These are phyloP conservation scores for Auxenochlorella pyrenoidosa DNA, from an alignment of 139 green algal genomes.

Conservation along the genomic window DNA sequence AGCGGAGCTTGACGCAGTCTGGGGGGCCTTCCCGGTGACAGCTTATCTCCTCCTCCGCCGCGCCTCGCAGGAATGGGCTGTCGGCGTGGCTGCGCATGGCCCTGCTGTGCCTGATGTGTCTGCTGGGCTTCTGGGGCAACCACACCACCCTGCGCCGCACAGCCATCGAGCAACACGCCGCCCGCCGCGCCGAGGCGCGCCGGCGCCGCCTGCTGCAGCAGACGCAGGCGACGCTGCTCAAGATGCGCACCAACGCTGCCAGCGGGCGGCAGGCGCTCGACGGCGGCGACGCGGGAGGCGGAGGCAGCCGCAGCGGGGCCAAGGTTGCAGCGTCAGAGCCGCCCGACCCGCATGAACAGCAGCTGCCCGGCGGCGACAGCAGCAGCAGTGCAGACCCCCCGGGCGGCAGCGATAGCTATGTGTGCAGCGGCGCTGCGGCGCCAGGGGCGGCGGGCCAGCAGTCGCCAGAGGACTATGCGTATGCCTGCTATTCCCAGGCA, in stretches of 20 bases:
- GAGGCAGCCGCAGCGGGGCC: neutral
- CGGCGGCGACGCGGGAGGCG: conserved; percentile 38
- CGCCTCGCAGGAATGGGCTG: conserved; percentile 40
- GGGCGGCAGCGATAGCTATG: neutral
- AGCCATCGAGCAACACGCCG: conserved; percentile 52
- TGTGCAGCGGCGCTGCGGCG: neutral
- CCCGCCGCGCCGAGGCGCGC: conserved; percentile 41
- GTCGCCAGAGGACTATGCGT: conserved; percentile 56
- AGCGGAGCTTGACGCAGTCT: no score
- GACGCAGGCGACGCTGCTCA: conserved; percentile 26
- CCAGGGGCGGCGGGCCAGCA: neutral
- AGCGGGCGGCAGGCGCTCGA: conserved; percentile 51
- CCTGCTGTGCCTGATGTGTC: conserved; percentile 68
- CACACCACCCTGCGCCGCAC: conserved; percentile 59
- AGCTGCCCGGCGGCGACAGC: neutral
- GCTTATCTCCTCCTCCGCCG: no score
- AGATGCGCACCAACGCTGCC: conserved; percentile 61
- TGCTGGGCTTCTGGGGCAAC: conserved; percentile 66
- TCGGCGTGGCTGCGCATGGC: conserved; percentile 32
- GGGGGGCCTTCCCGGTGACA: no score
- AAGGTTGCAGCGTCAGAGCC: neutral
- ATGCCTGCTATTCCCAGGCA: conserved; percentile 69
- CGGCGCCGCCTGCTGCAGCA: conserved; percentile 35
- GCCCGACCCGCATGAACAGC: neutral
- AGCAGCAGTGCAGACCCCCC: neutral